These are phyloP conservation scores for Puccinia hordei DNA, from an alignment of 1,284 basidiomycete genomes.

Conservation along the genomic window DNA sequence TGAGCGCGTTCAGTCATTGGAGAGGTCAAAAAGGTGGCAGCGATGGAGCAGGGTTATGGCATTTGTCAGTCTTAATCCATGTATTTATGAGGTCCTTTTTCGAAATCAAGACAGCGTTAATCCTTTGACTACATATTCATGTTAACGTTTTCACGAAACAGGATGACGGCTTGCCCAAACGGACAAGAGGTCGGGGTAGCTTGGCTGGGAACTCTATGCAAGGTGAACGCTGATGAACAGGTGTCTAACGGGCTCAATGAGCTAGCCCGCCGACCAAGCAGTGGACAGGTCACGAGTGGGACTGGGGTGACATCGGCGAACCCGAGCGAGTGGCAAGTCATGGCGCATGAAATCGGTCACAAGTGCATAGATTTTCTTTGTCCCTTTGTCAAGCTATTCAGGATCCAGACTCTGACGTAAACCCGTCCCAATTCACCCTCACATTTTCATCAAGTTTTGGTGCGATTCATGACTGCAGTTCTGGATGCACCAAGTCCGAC, in stretches of 20 bases:
- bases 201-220: constrained; percentile 56
- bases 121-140: not conserved
- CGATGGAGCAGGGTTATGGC: constrained; percentile 58
- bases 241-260: not conserved
- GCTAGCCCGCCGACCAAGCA: not conserved
- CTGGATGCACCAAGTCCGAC: constrained; percentile 53
- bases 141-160: not conserved
- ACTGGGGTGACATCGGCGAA: constrained; percentile 57
- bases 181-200: constrained; percentile 58
- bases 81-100: not conserved
- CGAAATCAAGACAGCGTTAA: not conserved
- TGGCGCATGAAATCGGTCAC: constrained; percentile 57
- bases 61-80: constrained; percentile 40
- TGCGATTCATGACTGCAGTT: constrained; percentile 58
- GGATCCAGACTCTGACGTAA: not conserved
- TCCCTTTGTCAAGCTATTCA: not conserved
- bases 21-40: constrained; percentile 53
- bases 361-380: not conserved
- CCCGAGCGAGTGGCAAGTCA: constrained; percentile 56
- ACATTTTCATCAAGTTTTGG: constrained; percentile 55
- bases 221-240: constrained; percentile 51
- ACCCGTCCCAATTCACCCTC: constrained; percentile 24
- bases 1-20: constrained; percentile 57
- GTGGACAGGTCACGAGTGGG: constrained; percentile 54
- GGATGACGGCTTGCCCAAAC: constrained; percentile 55